Base-by-base conservation (phyloP, 202 grass and related monocot genomes). In the Brachypodium distachyon region DNA sequence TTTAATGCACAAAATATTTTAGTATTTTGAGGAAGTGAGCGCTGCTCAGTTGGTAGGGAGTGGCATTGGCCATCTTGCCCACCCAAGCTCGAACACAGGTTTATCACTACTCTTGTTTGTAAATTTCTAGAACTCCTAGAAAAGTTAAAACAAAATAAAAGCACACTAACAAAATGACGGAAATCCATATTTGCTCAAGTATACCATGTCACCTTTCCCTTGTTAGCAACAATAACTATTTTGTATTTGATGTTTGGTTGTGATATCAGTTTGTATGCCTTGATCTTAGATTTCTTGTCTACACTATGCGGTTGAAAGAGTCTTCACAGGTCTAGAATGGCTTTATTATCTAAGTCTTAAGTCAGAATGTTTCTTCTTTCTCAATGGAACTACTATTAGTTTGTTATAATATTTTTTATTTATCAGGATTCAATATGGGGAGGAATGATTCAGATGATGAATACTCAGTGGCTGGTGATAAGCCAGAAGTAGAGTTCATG, bases 401-500 rank as follows among this genome's bases (percentile, higher is more conserved):
- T 33, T 41, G 7, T 67, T 29, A 5, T 67, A 47, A 31, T 33
- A 41, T 69, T 73, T 54, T 38, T 55, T 5, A 17, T 47, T 19
- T 44, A 40, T 38, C 59, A 81, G 77, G 49, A 61, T 70, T 81
- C 26, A 76, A 85, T 18, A 89, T 89, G 85, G 85, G 69, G 10
- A 72, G 73, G 73, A 66, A 79, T 51, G 39, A 83, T 79, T 87
- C 85, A 60, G 89, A 94, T 43, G 91, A 97, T 29, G 88, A 87
- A 69, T 79, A 63, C 82, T 94, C 94, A 13, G 78, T 81, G 61
- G 76, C 93, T 41, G 82, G 88, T 7, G 94, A 97, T 33, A 97
- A 92, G 58, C 86, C 91, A 44, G 94, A 92, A 61, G 87, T 94
- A 48, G 94, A 82, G 26, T 97, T 97, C 76, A 81, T 97, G 58